Evolutionary conservation across 192 early-diverging fungal species (phyloP).

Genomic region (Gonapodya sp.): DNA sequence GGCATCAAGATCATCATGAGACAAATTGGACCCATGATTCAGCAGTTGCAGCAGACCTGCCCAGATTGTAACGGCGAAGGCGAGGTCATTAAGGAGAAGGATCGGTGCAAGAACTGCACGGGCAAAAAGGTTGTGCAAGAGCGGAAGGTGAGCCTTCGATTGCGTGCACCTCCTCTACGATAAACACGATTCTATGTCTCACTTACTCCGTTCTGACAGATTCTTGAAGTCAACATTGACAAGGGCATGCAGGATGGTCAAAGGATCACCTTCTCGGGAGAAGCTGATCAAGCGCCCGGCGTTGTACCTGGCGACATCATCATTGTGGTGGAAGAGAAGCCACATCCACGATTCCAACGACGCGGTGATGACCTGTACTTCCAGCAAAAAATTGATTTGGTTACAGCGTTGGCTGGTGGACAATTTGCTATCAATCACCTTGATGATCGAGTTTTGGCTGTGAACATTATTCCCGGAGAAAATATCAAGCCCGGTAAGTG

Average conservation of each 20-base stretch:
- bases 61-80: conserved; percentile 81
- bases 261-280: conserved; percentile 88
- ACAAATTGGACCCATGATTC: conserved; percentile 99
- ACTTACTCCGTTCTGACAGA: conserved; percentile 32
- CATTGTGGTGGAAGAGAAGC: conserved; percentile 92
- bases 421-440: conserved; percentile 84
- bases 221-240: conserved; percentile 94
- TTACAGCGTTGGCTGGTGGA: conserved; percentile 93
- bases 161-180: background rate
- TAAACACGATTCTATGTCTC: background rate
- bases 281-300: conserved; percentile 92
- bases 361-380: conserved; percentile 85
- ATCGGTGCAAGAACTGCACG: conserved; percentile 82
- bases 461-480: conserved; percentile 88
- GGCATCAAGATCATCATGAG: conserved; percentile 84
- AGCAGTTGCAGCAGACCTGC: conserved; percentile 98
- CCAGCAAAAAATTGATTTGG: conserved; percentile 86
- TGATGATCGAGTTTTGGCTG: conserved; percentile 80
- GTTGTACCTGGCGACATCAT: conserved; percentile 95
- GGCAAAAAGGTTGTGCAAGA: conserved; percentile 81
- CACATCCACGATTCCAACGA: conserved; percentile 87
- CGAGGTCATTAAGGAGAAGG: conserved; percentile 80
- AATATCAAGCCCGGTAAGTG: conserved; percentile 73
- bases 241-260: conserved; percentile 96
- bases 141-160: conserved; percentile 73